Base-by-base conservation (phyloP, 768 basidiomycete species). In the Suillus decipiens region DNA sequence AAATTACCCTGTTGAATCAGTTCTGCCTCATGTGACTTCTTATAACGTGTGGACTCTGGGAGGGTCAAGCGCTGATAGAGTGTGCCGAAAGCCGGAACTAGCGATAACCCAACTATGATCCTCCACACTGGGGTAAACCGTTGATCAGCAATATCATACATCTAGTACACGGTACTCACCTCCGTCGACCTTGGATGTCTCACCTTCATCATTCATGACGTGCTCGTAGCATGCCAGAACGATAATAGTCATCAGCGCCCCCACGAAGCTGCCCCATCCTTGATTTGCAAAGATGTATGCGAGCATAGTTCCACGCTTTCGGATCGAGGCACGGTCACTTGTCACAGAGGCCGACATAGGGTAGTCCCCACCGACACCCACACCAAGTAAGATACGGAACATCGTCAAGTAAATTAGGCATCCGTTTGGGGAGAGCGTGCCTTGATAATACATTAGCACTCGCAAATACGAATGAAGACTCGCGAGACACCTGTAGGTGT, bases 321-420 rank as follows among this genome's bases (percentile, higher is more conserved):
- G 79, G 43, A 91, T 70, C 65, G 82, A 82, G 7, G 89, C 81
- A 15, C 89, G 82, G 67, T 93, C 90, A 7, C 84, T 84, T 12
- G 88, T 84, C 62, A 91, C 78, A 11, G 84, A 84, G 0, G 90
- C 89, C 12, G 83, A 86, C 89, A 92, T 88, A 2, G 90, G 89
- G 69, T 91, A 91, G 72, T 92, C 92, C 2, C 89, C 91, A 17
- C 90, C 92, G 0, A 93, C 86, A 28, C 91, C 92, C 19, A 93
- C 76, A 0, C 92, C 92, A 41, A 93, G 84, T 8, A 93, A 68
- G 59, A 92, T 88, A 14, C 92, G 87, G 70, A 84, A 92, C 4
- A 87, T 68, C 17, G 79, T 79, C 15, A 93, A 79, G 72, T 88
- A 92, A 66, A 90, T 84, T 55, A 92, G 79, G 28, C 73, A 78